phyloP scores from a whole-genome alignment of 352 stramenopile genomes.

The Globisporangium nagaii region DNA sequence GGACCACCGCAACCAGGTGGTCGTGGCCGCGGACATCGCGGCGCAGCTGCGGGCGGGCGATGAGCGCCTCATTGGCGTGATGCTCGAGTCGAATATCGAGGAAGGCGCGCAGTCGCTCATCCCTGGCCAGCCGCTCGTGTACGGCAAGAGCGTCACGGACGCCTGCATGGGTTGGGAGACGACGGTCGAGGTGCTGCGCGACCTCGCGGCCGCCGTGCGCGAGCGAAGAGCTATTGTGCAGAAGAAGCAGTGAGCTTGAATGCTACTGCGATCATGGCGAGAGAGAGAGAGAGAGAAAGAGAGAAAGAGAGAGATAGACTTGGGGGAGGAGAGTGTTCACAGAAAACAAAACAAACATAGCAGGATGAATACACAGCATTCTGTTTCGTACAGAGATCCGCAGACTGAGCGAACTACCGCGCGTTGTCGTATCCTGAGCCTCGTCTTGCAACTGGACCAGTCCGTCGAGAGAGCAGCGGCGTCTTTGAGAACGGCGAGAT shows the following conservation, averaged over 20 bases:
- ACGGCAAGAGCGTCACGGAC: conserved; percentile 89
- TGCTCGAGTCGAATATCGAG: conserved; percentile 88
- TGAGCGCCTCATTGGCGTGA: conserved; percentile 78
- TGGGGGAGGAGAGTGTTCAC: too few relatives aligned
- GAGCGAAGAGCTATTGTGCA: conserved; percentile 58
- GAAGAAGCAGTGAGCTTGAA: conserved; percentile 6
- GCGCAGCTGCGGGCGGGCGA: conserved; percentile 70
- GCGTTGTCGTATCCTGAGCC: conserved; percentile 59
- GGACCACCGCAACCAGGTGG: conserved; percentile 83
- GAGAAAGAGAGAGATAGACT: conserved; percentile 1
- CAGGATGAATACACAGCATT: neutral
- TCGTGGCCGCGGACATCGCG: conserved; percentile 64
- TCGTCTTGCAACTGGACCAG: conserved; percentile 19
- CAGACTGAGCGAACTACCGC: conserved; percentile 18
- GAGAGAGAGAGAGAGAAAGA: neutral
- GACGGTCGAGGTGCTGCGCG: conserved; percentile 61
- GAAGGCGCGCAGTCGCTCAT: conserved; percentile 77
- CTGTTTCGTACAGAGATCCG: too few relatives aligned
- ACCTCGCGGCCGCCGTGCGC: conserved; percentile 72
- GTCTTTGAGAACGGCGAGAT: conserved; percentile 73
- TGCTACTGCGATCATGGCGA: too few relatives aligned
- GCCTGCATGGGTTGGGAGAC: conserved; percentile 87
- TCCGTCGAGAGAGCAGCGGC: conserved; percentile 45
- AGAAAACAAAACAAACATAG: neutral
- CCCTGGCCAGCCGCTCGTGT: conserved; percentile 70